These are phyloP conservation scores for Fraxinus pennsylvanica DNA, from an alignment of 257 asterid genomes.

Conservation along the genomic window DNA sequence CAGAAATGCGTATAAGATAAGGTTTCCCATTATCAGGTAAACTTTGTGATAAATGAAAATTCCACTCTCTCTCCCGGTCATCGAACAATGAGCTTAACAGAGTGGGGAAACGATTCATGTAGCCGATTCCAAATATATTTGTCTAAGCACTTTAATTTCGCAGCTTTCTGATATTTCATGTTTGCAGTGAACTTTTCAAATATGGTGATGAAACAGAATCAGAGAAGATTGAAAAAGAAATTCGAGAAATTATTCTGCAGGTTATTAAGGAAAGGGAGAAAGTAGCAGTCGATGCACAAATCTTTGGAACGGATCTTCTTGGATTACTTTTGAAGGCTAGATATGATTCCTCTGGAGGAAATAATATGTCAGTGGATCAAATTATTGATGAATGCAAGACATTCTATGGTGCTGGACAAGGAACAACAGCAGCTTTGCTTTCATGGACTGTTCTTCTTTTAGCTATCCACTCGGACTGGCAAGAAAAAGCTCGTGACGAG, in stretches of 20 bases:
- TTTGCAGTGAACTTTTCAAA: conserved; percentile 24
- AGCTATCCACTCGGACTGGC: too few relatives aligned
- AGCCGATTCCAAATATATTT: not conserved
- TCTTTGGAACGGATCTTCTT: too few relatives aligned
- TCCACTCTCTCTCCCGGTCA: not conserved
- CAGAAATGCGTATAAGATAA: conserved; percentile 5
- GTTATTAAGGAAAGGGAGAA: too few relatives aligned
- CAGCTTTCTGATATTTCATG: not conserved
- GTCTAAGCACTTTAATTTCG: not conserved
- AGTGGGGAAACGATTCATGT: not conserved
- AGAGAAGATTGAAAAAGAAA: conserved; percentile 39
- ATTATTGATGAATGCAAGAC: too few relatives aligned
- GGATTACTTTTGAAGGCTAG: too few relatives aligned
- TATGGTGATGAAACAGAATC: conserved; percentile 38
- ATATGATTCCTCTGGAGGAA: too few relatives aligned
- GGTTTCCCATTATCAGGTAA: conserved; percentile 13
- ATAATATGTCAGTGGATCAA: too few relatives aligned
- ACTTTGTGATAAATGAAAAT: not conserved
- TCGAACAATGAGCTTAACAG: not conserved
- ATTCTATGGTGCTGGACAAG: too few relatives aligned
- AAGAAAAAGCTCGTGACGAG: too few relatives aligned
- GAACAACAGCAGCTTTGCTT: too few relatives aligned
- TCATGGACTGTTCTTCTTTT: too few relatives aligned
- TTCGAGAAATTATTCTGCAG: conserved; percentile 23
- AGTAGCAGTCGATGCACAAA: too few relatives aligned